Percentiles rank a stretch among this genome's conserved stretches.
Conservation (phyloP, 305 asterid genomes). For the Fraxinus nigra region DNA sequence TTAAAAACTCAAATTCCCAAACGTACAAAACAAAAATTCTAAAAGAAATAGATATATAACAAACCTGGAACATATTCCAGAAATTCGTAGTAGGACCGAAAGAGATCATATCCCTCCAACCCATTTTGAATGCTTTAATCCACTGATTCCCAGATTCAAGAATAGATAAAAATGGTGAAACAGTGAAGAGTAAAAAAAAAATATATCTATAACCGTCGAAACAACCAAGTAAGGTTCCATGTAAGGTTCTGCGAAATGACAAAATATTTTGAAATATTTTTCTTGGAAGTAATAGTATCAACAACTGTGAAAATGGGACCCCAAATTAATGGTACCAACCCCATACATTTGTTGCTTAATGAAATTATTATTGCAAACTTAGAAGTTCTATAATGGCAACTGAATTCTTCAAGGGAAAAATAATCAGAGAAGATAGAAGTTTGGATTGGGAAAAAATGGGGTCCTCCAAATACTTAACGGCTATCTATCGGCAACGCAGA, state of each 20-base stretch:
- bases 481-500: no score
- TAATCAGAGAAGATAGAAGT: slow-evolving; percentile 4
- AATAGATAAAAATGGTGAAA: slow-evolving; percentile 8
- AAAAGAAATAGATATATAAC: slow-evolving; percentile 10
- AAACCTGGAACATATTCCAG: slow-evolving; percentile 62
- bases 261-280: slow-evolving; percentile 22
- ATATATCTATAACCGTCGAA: background rate
- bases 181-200: background rate
- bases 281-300: background rate
- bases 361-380: background rate
- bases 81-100: slow-evolving; percentile 44
- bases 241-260: slow-evolving; percentile 24
- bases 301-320: slow-evolving; percentile 14
- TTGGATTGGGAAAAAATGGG: slow-evolving; percentile 16
- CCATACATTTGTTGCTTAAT: background rate
- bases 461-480: no score
- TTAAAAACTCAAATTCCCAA: background rate
- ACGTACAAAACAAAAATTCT: background rate
- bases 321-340: background rate
- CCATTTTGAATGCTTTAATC: slow-evolving; percentile 32
- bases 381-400: background rate
- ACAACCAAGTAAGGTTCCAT: background rate
- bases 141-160: slow-evolving; percentile 16
- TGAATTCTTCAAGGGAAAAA: background rate
- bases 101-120: slow-evolving; percentile 43